phyloP scores from a whole-genome alignment of 2,329 filamentous ascomycete genomes.

The Aspergillus pseudonomiae region DNA sequence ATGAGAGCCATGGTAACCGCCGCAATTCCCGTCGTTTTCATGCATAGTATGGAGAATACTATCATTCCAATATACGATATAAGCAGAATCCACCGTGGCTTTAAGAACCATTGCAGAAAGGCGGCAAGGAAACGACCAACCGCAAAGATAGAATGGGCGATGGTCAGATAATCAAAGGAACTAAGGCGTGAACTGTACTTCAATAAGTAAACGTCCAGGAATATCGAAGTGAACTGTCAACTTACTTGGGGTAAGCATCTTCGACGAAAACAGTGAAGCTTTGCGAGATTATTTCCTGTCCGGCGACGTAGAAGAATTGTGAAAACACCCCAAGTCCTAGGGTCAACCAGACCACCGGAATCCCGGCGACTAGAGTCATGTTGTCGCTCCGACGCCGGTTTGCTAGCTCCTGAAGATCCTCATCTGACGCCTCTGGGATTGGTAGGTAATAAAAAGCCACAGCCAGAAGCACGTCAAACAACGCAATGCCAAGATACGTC shows the following conservation, averaged over 20 bases:
- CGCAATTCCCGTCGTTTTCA: conserved; percentile 49
- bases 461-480: conserved; percentile 62
- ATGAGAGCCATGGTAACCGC: conserved; percentile 55
- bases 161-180: conserved; percentile 52
- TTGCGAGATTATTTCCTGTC: conserved; percentile 59
- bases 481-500: conserved; percentile 65
- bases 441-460: conserved; percentile 64
- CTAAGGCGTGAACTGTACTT: conserved; percentile 23
- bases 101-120: conserved; percentile 56
- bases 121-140: conserved; percentile 61
- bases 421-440: conserved; percentile 64
- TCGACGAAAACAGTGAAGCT: conserved; percentile 51
- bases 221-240: conserved; percentile 13
- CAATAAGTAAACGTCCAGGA: conserved; percentile 1
- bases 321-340: conserved; percentile 57
- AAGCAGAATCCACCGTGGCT: conserved; percentile 61
- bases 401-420: conserved; percentile 60
- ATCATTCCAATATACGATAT: conserved; percentile 58
- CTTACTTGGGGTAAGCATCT: conserved; percentile 38
- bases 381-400: conserved; percentile 56
- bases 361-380: conserved; percentile 45
- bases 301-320: conserved; percentile 64
- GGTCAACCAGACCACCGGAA: conserved; percentile 60
- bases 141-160: conserved; percentile 62
- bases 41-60: conserved; percentile 55